A percentile compares a stretch with the other conserved stretches of the same genome.
Conservation (phyloP, 2,329 filamentous ascomycete species). For the Calonectria multiphialidica region DNA sequence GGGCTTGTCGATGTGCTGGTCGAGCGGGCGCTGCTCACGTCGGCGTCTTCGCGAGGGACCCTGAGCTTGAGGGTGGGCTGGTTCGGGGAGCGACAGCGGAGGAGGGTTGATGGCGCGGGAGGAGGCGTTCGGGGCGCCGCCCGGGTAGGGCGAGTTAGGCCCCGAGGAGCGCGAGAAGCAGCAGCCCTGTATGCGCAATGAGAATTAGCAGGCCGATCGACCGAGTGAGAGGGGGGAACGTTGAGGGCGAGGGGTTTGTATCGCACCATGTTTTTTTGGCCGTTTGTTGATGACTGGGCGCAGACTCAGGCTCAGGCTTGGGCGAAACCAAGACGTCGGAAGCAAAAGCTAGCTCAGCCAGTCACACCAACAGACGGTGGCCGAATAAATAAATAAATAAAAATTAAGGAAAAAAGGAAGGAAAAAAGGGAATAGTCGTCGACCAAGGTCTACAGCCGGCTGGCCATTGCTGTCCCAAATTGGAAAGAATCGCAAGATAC, state of each 20-base stretch:
- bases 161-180: slow-evolving; percentile 67
- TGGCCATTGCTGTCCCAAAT: slow-evolving; percentile 8
- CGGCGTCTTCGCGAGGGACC: slow-evolving; percentile 47
- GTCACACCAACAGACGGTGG: neutral
- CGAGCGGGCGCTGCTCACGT: slow-evolving; percentile 58
- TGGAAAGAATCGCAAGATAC: slow-evolving; percentile 4
- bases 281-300: slow-evolving; percentile 21
- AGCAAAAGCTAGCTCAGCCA: neutral
- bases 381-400: neutral
- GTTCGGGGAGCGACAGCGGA: slow-evolving; percentile 48
- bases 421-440: slow-evolving; percentile 11
- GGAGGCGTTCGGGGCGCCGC: slow-evolving; percentile 61
- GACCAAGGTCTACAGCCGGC: slow-evolving; percentile 8
- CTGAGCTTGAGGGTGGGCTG: slow-evolving; percentile 38
- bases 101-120: slow-evolving; percentile 65
- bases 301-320: neutral
- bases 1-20: slow-evolving; percentile 78
- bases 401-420: neutral
- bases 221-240: neutral
- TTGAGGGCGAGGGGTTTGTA: slow-evolving; percentile 10
- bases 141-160: slow-evolving; percentile 67
- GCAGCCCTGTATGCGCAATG: slow-evolving; percentile 61
- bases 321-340: neutral
- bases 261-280: slow-evolving; percentile 36
- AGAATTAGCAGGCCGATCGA: slow-evolving; percentile 32